Conservation (phyloP, 83 land plant genomes). For the Picea engelmannii region DNA sequence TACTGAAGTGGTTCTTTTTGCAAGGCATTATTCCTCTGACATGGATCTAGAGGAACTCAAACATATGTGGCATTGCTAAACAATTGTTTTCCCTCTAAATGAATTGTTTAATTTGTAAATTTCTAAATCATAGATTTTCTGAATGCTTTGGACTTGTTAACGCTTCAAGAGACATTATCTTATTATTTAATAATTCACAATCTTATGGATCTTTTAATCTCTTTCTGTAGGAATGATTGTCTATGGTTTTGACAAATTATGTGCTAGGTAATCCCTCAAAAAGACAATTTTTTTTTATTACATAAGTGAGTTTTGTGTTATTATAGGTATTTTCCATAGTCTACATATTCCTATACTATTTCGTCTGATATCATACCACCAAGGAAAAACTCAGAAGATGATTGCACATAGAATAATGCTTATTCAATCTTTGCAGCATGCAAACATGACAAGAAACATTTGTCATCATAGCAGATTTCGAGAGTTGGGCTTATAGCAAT, state of each 20-base stretch:
- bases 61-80: slow-evolving; percentile 22
- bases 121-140: background rate
- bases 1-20: slow-evolving; percentile 37
- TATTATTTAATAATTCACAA: background rate
- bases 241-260: slow-evolving; percentile 57
- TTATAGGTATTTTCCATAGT: background rate
- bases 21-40: slow-evolving; percentile 28
- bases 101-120: background rate
- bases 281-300: background rate
- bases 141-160: background rate
- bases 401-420: background rate
- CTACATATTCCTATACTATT: background rate
- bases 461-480: no score
- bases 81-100: background rate
- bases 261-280: slow-evolving; percentile 35
- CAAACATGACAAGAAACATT: no score
- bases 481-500: no score
- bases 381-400: background rate
- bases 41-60: slow-evolving; percentile 45
- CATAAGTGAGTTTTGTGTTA: background rate
- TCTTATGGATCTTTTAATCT: background rate
- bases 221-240: slow-evolving; percentile 22
- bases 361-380: background rate
- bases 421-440: slow-evolving; percentile 9
- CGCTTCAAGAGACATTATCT: background rate